These are phyloP conservation scores for Sphaerulina vaccinii DNA, from an alignment of 2,329 filamentous ascomycete genomes.

Conservation along the genomic window DNA sequence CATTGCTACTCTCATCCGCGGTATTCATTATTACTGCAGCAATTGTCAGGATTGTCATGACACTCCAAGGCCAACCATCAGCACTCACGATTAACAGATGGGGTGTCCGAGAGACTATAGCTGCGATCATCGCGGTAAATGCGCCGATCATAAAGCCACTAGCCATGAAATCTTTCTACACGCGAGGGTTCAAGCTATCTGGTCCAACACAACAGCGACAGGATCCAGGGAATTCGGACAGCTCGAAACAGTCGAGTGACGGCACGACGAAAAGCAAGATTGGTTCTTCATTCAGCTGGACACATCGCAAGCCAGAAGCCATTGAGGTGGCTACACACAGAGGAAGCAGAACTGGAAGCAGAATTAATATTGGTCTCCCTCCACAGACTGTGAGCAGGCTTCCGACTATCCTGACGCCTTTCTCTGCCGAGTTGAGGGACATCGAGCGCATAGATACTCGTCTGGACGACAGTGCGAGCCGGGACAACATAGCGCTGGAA, in stretches of 20 bases:
- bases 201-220: not conserved
- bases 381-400: not conserved
- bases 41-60: conserved; percentile 37
- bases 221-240: not conserved
- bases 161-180: conserved; percentile 35
- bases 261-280: conserved; percentile 13
- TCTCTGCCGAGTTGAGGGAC: not conserved
- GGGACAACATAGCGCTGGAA: not conserved
- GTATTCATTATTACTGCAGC: conserved; percentile 41
- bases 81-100: conserved; percentile 41
- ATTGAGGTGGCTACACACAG: conserved; percentile 5
- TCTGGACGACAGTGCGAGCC: not conserved
- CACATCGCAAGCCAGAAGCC: conserved; percentile 9
- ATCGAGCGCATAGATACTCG: conserved; percentile 10
- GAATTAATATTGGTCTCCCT: not conserved
- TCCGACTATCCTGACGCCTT: not conserved
- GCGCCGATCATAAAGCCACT: conserved; percentile 38
- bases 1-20: conserved; percentile 38
- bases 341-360: not conserved
- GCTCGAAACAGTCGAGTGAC: conserved; percentile 8
- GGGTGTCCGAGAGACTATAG: conserved; percentile 41
- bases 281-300: not conserved
- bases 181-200: conserved; percentile 8
- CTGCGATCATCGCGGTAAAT: conserved; percentile 41
- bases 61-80: conserved; percentile 32